Base-by-base conservation (phyloP, 352 stramenopile genomes). In the Pythium myriotylum region DNA sequence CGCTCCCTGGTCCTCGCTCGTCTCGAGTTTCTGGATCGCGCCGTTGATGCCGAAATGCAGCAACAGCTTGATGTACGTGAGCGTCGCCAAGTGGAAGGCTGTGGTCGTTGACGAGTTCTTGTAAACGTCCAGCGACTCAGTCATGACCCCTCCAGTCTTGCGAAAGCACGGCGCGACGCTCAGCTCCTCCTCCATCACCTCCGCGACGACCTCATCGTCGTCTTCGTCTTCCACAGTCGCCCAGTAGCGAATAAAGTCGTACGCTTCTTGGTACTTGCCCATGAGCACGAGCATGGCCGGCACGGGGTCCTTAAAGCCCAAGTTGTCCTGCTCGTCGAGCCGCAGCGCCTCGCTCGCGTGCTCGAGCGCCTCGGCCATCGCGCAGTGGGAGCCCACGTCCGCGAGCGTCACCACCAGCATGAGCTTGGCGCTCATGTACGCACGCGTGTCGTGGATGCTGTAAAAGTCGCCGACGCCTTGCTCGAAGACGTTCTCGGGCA, bases 1-100 rank as follows among this genome's bases (percentile, higher is more conserved):
- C 10, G 33, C 19, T 7, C 12, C 4, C 9, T 12, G 22, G 33
- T 55, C 48, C n/a, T 55, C 32, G 4, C 19, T 9, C 29, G n/a
- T 10, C 10, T 35, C 10, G n/a, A 55, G 32, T 19, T 55, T 43
- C 22, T 35, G 14, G n/a, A 55, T 45, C 19, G 48, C 48, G 10
- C 48, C 48, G 29, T 16, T 32, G 17, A 55, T 43, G 4, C 48
- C 33, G 27, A 55, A 55, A 10, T 32, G 23, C 17, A 45, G 17
- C 48, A 55, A 22, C 9, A 55, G 33, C 48, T 55, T 55, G 48
- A 55, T 32, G 27, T 45, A 55, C 48, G 48, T 42, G 32, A 55
- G 16, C 17, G 29, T 35, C 19, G 29, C 40, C 48, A 43, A 55
- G 32, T 55, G 48, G 2, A 43, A 23, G 19, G 19, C 20, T 12